Conservation (phyloP, 306 rosid genomes). For the Gillenia trifoliata region DNA sequence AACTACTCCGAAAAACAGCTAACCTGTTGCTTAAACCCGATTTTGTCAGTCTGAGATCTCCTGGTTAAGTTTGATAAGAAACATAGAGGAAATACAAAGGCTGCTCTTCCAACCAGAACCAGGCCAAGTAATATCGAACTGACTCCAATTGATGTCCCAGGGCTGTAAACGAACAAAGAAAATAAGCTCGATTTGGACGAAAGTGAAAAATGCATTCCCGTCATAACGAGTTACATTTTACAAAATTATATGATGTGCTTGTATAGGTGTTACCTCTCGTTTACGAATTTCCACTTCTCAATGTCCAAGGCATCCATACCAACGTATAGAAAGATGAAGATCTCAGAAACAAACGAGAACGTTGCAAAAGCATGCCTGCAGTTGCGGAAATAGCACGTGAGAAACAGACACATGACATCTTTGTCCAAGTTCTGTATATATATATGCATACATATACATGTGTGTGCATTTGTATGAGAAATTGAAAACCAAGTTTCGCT, state of each 20-base stretch:
- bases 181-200: neutral
- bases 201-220: neutral
- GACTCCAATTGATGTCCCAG: slow-evolving; percentile 40
- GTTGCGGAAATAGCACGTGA: neutral
- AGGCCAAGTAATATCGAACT: slow-evolving; percentile 41
- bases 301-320: slow-evolving; percentile 75
- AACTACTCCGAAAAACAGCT: neutral
- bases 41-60: slow-evolving; percentile 38
- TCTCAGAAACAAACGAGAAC: slow-evolving; percentile 46
- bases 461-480: neutral
- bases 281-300: slow-evolving; percentile 48
- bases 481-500: neutral
- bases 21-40: slow-evolving; percentile 59
- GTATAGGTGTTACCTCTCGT: slow-evolving; percentile 31
- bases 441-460: neutral
- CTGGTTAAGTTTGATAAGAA: slow-evolving; percentile 40
- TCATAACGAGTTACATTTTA: neutral
- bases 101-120: slow-evolving; percentile 63
- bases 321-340: slow-evolving; percentile 60
- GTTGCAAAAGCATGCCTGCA: slow-evolving; percentile 61
- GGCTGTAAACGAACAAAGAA: slow-evolving; percentile 23
- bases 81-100: slow-evolving; percentile 59
- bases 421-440: neutral
- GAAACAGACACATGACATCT: neutral
- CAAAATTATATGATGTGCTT: neutral